Base-by-base conservation (phyloP, 1,284 basidiomycete genomes). In the Malassezia psittaci region DNA sequence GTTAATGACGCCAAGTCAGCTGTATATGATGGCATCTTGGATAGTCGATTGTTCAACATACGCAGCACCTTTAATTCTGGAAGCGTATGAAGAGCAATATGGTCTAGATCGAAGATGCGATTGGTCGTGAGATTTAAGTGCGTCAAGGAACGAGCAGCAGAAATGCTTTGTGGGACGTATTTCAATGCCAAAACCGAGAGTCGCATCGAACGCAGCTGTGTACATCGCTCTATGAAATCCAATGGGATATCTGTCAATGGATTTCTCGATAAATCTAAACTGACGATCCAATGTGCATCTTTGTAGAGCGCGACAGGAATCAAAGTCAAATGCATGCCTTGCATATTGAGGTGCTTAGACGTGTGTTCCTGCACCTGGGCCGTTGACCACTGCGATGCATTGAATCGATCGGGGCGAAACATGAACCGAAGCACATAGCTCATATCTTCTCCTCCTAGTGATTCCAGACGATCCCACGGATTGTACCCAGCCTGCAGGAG, bases 111-210 rank as follows among this genome's bases (percentile, higher is more conserved):
- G 32, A 81, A 82, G 57, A 99, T 89, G 37, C 90, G 84, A 74
- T 99, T 99, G 70, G 86, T 90, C 1, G 89, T 90, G 1, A 98
- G 79, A 75, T 96, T 90, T 5, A 99, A 82, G 40, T 88, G 83
- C 37, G 85, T 83, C 32, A 98, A 78, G 4, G 85, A 85, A 12
- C 79, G 76, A 56, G 85, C 86, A 65, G 87, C 82, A 48, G 85
- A 82, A 16, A 98, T 82, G 60, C 84, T 87, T 54, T 84, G 83
- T 0, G 93, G 93, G 0, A 98, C 85, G 58, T 86, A 85, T 77
- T 96, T 96, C 79, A 96, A 85, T 12, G 88, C 87, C 84, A 96
- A 90, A 65, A 89, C 84, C n/a, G 86, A 86, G 52, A 98, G 79
- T 9, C 86, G 83, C 48, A 99, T 82, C 67, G 93, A 90, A 48